phyloP scores from a whole-genome alignment of 768 basidiomycete genomes.

The Suillus occidentalis region DNA sequence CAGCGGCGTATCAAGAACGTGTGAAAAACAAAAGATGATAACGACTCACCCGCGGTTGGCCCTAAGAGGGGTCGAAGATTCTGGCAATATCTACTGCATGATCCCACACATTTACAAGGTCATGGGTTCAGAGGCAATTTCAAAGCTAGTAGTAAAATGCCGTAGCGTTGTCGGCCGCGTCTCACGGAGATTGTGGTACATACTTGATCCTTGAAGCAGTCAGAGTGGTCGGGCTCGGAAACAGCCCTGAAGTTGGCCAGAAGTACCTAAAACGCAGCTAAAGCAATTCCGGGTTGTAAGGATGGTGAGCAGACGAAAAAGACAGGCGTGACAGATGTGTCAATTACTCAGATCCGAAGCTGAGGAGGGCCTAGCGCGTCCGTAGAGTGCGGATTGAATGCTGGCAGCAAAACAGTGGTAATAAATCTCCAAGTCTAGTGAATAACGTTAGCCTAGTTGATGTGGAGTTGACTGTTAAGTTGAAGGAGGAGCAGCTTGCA shows the following conservation, averaged over 20 bases:
- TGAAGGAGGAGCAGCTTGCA: neutral
- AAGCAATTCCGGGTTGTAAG: neutral
- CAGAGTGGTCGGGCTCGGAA: neutral
- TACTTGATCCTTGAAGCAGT: neutral
- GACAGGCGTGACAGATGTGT: constrained; percentile 7
- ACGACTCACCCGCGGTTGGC: neutral
- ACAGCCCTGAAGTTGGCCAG: neutral
- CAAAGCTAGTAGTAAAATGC: neutral
- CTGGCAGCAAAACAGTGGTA: neutral
- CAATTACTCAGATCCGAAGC: constrained; percentile 5
- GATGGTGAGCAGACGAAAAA: constrained; percentile 6
- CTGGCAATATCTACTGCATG: neutral
- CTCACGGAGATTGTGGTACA: constrained; percentile 10
- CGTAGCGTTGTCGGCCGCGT: constrained; percentile 2
- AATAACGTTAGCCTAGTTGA: neutral
- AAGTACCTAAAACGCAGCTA: neutral
- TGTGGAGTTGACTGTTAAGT: neutral
- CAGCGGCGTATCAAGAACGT: neutral
- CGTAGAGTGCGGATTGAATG: constrained; percentile 7
- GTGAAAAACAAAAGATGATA: neutral
- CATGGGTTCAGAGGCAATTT: neutral
- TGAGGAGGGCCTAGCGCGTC: constrained; percentile 7
- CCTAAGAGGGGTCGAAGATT: neutral
- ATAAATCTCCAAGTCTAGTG: neutral
- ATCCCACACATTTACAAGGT: neutral